Conservation (phyloP, 495 filamentous ascomycete genomes). For the Penicillium herquei region DNA sequence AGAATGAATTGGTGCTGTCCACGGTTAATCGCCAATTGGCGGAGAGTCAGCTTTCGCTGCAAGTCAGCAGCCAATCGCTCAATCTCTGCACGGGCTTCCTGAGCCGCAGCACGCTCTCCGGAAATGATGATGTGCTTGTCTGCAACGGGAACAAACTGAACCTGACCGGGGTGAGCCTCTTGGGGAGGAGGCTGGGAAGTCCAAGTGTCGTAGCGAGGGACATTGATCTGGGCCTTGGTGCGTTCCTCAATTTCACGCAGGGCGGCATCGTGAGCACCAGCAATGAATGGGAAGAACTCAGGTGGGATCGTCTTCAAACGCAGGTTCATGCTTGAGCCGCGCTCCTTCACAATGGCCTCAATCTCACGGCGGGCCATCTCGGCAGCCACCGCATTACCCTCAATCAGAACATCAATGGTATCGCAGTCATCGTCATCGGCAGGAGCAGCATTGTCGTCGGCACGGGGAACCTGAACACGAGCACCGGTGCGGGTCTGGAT, state of each 20-base stretch:
- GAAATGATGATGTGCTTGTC: conserved; percentile 76
- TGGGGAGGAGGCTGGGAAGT: conserved; percentile 66
- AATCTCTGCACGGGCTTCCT: conserved; percentile 74
- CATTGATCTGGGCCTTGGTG: conserved; percentile 68
- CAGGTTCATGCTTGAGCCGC: conserved; percentile 73
- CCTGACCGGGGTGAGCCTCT: conserved; percentile 59
- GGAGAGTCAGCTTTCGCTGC: conserved; percentile 63
- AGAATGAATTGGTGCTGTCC: conserved; percentile 90
- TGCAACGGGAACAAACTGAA: conserved; percentile 63
- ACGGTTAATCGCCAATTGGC: conserved; percentile 71
- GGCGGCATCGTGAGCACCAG: conserved; percentile 70
- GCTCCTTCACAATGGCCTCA: conserved; percentile 79
- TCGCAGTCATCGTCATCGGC: conserved; percentile 69
- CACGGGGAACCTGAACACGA: conserved; percentile 81
- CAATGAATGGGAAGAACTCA: conserved; percentile 94
- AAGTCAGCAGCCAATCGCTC: conserved; percentile 73
- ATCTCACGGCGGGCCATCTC: conserved; percentile 80
- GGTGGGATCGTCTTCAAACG: conserved; percentile 78
- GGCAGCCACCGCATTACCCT: conserved; percentile 84
- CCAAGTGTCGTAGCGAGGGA: conserved; percentile 79
- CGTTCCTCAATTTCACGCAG: conserved; percentile 68
- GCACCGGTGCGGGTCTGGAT: conserved; percentile 84
- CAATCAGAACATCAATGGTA: conserved; percentile 79
- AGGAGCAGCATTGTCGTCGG: conserved; percentile 53
- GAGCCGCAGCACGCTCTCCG: conserved; percentile 82